Conservation (phyloP, 495 filamentous ascomycete genomes). For the Geoglossum glabrum region DNA sequence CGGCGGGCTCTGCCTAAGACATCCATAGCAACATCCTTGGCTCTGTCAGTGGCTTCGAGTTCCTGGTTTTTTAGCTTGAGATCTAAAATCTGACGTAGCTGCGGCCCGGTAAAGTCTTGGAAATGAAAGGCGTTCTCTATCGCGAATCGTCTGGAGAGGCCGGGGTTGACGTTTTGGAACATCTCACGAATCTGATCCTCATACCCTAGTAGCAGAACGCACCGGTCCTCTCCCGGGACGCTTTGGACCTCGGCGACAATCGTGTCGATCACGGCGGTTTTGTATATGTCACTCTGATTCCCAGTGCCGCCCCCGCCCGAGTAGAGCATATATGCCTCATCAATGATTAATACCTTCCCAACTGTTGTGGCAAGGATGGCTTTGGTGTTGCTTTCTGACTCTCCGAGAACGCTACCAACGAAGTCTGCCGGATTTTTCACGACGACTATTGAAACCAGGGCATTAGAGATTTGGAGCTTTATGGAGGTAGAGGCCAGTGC, state of each 20-base stretch:
- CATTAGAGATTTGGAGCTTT: not conserved
- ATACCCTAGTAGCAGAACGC: constrained; percentile 60
- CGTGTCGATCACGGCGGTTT: constrained; percentile 49
- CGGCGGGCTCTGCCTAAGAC: constrained; percentile 31
- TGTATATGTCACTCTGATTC: constrained; percentile 31
- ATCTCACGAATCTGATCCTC: constrained; percentile 55
- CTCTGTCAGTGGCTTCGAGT: constrained; percentile 23
- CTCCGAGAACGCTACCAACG: constrained; percentile 38
- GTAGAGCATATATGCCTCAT: constrained; percentile 48
- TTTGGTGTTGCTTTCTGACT: constrained; percentile 52
- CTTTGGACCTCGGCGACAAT: constrained; percentile 73
- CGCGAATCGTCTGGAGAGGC: constrained; percentile 48
- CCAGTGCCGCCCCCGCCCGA: constrained; percentile 14
- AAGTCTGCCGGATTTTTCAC: constrained; percentile 58
- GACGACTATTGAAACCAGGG: constrained; percentile 25
- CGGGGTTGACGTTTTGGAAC: constrained; percentile 67
- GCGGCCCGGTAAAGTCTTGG: constrained; percentile 41
- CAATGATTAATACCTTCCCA: constrained; percentile 60
- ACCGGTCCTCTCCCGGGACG: constrained; percentile 55
- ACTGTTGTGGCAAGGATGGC: constrained; percentile 41
- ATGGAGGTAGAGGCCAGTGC: not conserved
- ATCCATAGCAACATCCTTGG: constrained; percentile 26
- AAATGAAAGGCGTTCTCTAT: constrained; percentile 44
- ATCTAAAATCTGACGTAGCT: constrained; percentile 27
- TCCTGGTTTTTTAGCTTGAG: constrained; percentile 29